A percentile compares a stretch with the other conserved stretches of the same genome.
phyloP scores from a whole-genome alignment of 495 filamentous ascomycete genomes.

The Amniculicola lignicola region DNA sequence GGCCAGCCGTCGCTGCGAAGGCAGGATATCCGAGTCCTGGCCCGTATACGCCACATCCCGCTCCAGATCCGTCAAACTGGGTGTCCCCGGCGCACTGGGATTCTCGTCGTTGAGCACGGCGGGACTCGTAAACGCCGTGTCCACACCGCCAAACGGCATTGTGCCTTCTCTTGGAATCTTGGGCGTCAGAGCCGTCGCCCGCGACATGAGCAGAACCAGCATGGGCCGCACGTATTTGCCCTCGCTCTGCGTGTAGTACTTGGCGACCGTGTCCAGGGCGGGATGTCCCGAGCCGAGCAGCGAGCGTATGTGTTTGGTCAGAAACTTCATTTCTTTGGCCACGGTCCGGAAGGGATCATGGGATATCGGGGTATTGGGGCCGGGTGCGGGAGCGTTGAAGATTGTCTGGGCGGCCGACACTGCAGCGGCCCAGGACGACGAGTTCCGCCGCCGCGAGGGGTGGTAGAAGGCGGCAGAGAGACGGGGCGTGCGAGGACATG shows the following conservation, averaged over 20 bases:
- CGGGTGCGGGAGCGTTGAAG: conserved; percentile 56
- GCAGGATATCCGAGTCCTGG: conserved; percentile 71
- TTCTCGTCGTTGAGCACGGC: conserved; percentile 78
- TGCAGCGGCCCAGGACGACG: conserved; percentile 63
- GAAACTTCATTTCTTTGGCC: conserved; percentile 91
- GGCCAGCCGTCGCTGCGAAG: conserved; percentile 86
- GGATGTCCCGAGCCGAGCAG: conserved; percentile 90
- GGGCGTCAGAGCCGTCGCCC: conserved; percentile 77
- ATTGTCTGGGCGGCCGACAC: conserved; percentile 75
- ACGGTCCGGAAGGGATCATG: conserved; percentile 58
- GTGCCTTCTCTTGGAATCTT: conserved; percentile 51
- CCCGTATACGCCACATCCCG: conserved; percentile 50
- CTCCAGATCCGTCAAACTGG: conserved; percentile 49
- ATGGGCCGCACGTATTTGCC: conserved; percentile 95
- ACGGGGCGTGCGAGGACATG: conserved; percentile 1
- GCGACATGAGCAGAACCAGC: conserved; percentile 92
- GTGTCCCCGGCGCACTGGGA: conserved; percentile 47
- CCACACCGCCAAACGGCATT: conserved; percentile 52
- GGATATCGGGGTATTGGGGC: conserved; percentile 39
- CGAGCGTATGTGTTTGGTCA: conserved; percentile 83
- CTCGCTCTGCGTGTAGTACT: conserved; percentile 96
- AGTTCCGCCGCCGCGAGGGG: conserved; percentile 38
- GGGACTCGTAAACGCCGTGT: conserved; percentile 72
- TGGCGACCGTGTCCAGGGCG: conserved; percentile 87
- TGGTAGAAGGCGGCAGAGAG: conserved; percentile 29